Conservation (phyloP, 1,139 yeast species). For the Yamadazyma taylorii region DNA sequence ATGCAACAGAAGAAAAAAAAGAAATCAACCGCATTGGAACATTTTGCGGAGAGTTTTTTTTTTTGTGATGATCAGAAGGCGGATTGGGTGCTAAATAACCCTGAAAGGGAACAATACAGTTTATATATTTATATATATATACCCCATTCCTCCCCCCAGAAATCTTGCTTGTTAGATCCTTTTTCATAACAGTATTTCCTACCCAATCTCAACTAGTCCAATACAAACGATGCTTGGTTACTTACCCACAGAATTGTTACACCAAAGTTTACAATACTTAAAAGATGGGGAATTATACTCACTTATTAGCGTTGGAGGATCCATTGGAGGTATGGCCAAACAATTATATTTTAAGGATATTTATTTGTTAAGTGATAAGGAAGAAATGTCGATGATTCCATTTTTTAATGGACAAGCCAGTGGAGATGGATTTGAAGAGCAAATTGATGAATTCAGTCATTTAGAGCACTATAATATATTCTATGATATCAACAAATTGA, state of each 20-base stretch:
- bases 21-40: constrained; percentile 2
- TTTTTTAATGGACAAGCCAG: too few species aligned
- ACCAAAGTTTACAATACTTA: constrained; percentile 2
- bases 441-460: neutral
- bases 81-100: neutral
- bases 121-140: neutral
- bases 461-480: constrained; percentile 2
- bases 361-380: neutral
- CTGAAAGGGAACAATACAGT: neutral
- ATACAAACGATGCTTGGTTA: too few species aligned
- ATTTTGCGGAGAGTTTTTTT: constrained; percentile 6
- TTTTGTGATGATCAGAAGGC: constrained; percentile 3
- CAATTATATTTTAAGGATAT: constrained; percentile 5
- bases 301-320: neutral
- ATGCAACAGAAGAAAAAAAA: neutral
- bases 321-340: constrained; percentile 3
- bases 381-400: neutral
- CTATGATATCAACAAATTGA: constrained; percentile 1
- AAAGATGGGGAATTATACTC: neutral
- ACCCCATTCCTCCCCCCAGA: too few species aligned
- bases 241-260: constrained; percentile 5
- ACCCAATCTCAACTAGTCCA: too few species aligned
- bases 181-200: too few species aligned
- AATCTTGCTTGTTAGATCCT: too few species aligned
- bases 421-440: neutral